phyloP scores from a whole-genome alignment of 1,139 yeast genomes.

The Protomyces inouyei region DNA sequence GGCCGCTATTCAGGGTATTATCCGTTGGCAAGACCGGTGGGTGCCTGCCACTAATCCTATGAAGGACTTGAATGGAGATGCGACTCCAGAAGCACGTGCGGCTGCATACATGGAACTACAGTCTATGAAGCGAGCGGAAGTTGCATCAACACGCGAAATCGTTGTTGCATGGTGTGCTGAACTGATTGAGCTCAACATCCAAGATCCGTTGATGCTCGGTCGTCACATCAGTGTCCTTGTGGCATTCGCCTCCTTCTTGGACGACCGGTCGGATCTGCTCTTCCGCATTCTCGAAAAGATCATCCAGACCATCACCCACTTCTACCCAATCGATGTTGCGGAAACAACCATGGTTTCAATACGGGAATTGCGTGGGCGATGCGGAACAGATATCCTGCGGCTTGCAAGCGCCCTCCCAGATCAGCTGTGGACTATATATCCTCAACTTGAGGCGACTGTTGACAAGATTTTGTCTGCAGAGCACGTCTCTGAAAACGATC shows the following conservation, averaged over 20 bases:
- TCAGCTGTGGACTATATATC: constrained; percentile 29
- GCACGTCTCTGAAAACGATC: constrained; percentile 24
- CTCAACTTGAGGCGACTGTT: constrained; percentile 28
- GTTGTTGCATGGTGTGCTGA: constrained; percentile 25
- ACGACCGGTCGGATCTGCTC: constrained; percentile 59
- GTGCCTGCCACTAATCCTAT: background rate
- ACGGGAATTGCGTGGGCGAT: constrained; percentile 80
- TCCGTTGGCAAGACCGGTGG: constrained; percentile 69
- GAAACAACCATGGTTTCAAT: constrained; percentile 69
- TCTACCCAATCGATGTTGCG: constrained; percentile 52
- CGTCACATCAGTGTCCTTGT: constrained; percentile 89
- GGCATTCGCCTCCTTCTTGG: constrained; percentile 90
- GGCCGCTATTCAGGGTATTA: constrained; percentile 83
- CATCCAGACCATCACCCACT: constrained; percentile 79
- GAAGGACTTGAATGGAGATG: background rate
- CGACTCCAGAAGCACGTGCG: background rate
- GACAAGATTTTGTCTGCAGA: constrained; percentile 16
- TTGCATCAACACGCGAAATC: background rate
- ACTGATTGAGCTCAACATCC: constrained; percentile 50
- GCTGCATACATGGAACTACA: background rate
- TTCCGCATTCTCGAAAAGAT: constrained; percentile 82
- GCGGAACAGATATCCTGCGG: constrained; percentile 74
- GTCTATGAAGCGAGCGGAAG: background rate
- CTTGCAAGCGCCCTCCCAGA: constrained; percentile 29
- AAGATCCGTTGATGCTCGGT: constrained; percentile 74